Percentiles rank a stretch among this genome's conserved stretches.
These are phyloP conservation scores for Pseudogymnoascus sp. DNA, from an alignment of 2,329 filamentous ascomycete species.

Conservation along the genomic window DNA sequence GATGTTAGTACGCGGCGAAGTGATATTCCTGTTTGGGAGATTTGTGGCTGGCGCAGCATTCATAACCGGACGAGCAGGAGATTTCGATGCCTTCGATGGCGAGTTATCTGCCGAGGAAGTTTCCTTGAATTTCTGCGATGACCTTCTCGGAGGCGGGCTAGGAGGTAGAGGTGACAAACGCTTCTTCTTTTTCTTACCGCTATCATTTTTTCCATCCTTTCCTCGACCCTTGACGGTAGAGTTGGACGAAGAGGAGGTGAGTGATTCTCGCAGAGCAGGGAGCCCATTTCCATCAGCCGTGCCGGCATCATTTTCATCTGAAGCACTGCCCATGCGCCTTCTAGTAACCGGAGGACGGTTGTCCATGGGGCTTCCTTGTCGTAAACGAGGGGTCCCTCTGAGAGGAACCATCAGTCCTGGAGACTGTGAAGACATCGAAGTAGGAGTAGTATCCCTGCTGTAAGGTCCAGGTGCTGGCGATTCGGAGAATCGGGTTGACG, in stretches of 20 bases:
- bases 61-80: conserved; percentile 26
- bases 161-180: conserved; percentile 43
- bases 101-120: conserved; percentile 32
- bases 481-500: conserved; percentile 68
- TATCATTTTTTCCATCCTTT: conserved; percentile 30
- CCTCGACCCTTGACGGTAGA: conserved; percentile 56
- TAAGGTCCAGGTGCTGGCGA: conserved; percentile 61
- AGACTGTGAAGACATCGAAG: conserved; percentile 69
- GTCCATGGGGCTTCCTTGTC: conserved; percentile 48
- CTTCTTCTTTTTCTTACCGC: conserved; percentile 34
- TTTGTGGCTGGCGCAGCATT: conserved; percentile 10
- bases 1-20: conserved; percentile 25
- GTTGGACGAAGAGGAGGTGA: conserved; percentile 64
- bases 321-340: conserved; percentile 48
- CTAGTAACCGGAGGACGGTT: conserved; percentile 54
- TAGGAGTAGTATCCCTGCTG: conserved; percentile 71
- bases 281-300: conserved; percentile 49
- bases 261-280: conserved; percentile 59
- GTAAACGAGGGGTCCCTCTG: conserved; percentile 30
- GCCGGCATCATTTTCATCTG: conserved; percentile 41
- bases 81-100: conserved; percentile 33
- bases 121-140: conserved; percentile 47
- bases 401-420: conserved; percentile 49
- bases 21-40: conserved; percentile 21
- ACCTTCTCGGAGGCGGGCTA: conserved; percentile 56